These are phyloP conservation scores for Vanrija sp. DNA, from an alignment of 1,284 basidiomycete species.

Conservation along the genomic window DNA sequence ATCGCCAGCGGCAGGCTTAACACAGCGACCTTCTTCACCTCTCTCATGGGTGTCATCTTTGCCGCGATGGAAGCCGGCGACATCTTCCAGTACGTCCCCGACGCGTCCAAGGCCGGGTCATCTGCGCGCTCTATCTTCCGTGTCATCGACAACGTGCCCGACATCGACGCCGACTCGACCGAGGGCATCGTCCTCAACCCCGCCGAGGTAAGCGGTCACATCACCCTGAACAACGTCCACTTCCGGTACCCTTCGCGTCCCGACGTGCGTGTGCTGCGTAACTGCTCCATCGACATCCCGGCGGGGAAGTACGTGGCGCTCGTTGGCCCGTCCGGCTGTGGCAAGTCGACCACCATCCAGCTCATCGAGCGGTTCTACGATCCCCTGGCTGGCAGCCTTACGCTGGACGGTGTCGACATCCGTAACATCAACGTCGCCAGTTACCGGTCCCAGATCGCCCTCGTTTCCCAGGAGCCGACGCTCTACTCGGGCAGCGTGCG, in stretches of 20 bases:
- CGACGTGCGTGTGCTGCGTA: slow-evolving; percentile 77
- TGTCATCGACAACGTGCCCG: slow-evolving; percentile 66
- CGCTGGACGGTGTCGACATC: slow-evolving; percentile 74
- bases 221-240: slow-evolving; percentile 74
- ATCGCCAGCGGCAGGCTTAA: slow-evolving; percentile 57
- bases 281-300: slow-evolving; percentile 70
- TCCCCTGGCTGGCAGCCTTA: slow-evolving; percentile 45
- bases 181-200: slow-evolving; percentile 61
- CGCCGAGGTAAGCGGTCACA: slow-evolving; percentile 61
- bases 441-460: slow-evolving; percentile 75
- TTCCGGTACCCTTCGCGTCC: slow-evolving; percentile 93
- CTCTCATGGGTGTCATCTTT: slow-evolving; percentile 60
- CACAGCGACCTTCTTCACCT: slow-evolving; percentile 74
- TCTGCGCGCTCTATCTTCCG: slow-evolving; percentile 73
- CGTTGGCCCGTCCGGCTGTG: slow-evolving; percentile 77
- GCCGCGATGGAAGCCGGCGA: slow-evolving; percentile 48
- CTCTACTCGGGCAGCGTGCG: slow-evolving; percentile 81
- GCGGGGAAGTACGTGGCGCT: slow-evolving; percentile 86
- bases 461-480: slow-evolving; percentile 92
- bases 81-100: slow-evolving; percentile 88
- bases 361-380: slow-evolving; percentile 57
- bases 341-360: slow-evolving; percentile 56
- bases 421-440: slow-evolving; percentile 73
- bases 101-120: slow-evolving; percentile 79
- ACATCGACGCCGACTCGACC: slow-evolving; percentile 74